phyloP scores from a whole-genome alignment of 768 basidiomycete genomes.

The Lactarius indigo region DNA sequence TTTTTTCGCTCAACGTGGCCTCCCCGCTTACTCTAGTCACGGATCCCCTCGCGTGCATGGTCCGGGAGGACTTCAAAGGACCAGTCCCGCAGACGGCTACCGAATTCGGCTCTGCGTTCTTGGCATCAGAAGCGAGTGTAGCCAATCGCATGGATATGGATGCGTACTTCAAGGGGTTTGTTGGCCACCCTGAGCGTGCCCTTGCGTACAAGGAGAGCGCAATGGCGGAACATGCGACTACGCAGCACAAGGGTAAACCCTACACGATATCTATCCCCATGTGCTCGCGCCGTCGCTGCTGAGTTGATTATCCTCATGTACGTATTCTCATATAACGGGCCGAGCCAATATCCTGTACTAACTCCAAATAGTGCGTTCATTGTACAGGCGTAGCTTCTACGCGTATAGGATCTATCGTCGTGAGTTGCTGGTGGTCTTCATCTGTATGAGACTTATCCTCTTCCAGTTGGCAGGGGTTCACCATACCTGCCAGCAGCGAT shows the following conservation, averaged over 20 bases:
- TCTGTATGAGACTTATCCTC: no score
- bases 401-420: no score
- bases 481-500: no score
- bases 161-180: no score
- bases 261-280: no score
- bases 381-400: no score
- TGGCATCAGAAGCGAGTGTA: slow-evolving; percentile 37
- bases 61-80: slow-evolving; percentile 40
- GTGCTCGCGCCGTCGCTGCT: slow-evolving; percentile 33
- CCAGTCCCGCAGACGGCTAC: slow-evolving; percentile 49
- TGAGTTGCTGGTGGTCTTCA: no score
- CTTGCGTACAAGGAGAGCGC: no score
- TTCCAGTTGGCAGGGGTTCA: no score
- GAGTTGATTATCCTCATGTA: slow-evolving; percentile 32
- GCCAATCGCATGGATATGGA: slow-evolving; percentile 46
- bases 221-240: no score
- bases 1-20: neutral
- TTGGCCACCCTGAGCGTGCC: no score
- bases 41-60: slow-evolving; percentile 58
- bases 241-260: no score
- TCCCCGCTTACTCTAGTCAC: slow-evolving; percentile 44
- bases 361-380: slow-evolving; percentile 46
- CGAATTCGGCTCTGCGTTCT: slow-evolving; percentile 46
- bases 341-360: neutral
- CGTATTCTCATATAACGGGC: neutral